phyloP scores from a whole-genome alignment of 23 red algal genomes.

The Gracilaria domingensis region DNA sequence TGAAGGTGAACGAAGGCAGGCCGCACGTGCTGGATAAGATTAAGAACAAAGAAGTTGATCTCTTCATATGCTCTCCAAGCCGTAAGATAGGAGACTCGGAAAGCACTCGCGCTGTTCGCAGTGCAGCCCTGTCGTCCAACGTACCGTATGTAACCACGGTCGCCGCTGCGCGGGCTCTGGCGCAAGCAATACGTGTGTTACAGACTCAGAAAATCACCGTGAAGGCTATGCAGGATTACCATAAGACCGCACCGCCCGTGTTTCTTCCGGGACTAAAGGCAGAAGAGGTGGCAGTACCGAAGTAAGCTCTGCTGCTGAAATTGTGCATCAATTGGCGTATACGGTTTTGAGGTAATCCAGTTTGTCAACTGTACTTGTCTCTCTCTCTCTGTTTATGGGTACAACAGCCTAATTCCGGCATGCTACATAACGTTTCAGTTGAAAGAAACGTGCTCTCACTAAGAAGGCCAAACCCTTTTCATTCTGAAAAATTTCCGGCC shows the following conservation, averaged over 20 bases:
- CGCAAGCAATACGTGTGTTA: constrained; percentile 87
- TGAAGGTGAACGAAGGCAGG: constrained; percentile 92
- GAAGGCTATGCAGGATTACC: constrained; percentile 97
- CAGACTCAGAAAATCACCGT: constrained; percentile 87
- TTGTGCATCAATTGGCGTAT: too few species aligned
- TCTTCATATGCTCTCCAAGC: constrained; percentile 94
- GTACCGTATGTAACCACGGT: constrained; percentile 95
- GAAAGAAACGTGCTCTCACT: too few species aligned
- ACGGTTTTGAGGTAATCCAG: too few species aligned
- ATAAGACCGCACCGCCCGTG: constrained; percentile 59
- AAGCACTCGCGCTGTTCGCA: constrained; percentile 72
- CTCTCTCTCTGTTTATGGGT: too few species aligned
- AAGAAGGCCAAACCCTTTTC: too few species aligned
- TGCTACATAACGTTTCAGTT: too few species aligned
- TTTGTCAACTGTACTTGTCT: too few species aligned
- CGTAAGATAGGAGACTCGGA: constrained; percentile 70
- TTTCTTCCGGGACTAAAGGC: constrained; percentile 25
- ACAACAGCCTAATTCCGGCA: too few species aligned
- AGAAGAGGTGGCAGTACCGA: constrained; percentile 9
- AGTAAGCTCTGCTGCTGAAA: too few species aligned
- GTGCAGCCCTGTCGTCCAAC: constrained; percentile 81
- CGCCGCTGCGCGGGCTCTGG: constrained; percentile 87
- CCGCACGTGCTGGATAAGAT: constrained; percentile 94
- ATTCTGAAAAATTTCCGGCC: neutral
- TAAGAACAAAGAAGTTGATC: constrained; percentile 93